phyloP scores from a whole-genome alignment of 2,329 filamentous ascomycete species.

The Alternaria gansuensis region DNA sequence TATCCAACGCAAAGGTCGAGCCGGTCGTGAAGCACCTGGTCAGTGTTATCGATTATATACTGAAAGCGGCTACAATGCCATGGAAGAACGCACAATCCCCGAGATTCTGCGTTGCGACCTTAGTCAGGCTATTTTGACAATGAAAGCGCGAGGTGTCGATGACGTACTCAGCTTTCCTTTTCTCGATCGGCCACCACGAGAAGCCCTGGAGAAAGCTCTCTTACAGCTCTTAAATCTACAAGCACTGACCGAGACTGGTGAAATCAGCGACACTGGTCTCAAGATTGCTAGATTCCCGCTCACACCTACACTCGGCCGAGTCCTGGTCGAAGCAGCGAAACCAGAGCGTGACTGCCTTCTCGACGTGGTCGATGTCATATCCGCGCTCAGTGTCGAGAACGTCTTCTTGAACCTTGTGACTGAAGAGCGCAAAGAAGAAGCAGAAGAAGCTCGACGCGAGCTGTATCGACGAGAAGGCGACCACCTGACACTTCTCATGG shows the following conservation, averaged over 20 bases:
- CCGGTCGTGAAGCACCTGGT: slow-evolving; percentile 88
- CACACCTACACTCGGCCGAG: slow-evolving; percentile 79
- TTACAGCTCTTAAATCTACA: slow-evolving; percentile 81
- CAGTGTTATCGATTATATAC: slow-evolving; percentile 93
- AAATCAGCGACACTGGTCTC: slow-evolving; percentile 75
- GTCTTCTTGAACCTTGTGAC: slow-evolving; percentile 68
- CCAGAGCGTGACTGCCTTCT: slow-evolving; percentile 76
- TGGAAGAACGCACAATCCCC: slow-evolving; percentile 79
- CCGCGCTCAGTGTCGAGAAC: slow-evolving; percentile 70
- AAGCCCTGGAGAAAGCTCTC: slow-evolving; percentile 82
- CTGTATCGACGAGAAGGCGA: slow-evolving; percentile 69
- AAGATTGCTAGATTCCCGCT: slow-evolving; percentile 86
- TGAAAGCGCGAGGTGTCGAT: slow-evolving; percentile 89
- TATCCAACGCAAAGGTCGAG: slow-evolving; percentile 88
- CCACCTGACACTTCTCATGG: slow-evolving; percentile 69
- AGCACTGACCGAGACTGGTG: slow-evolving; percentile 75
- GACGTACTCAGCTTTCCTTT: slow-evolving; percentile 85
- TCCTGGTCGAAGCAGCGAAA: slow-evolving; percentile 79
- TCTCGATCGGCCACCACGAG: slow-evolving; percentile 79
- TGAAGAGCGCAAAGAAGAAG: slow-evolving; percentile 68
- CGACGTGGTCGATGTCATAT: slow-evolving; percentile 85
- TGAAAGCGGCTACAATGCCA: slow-evolving; percentile 72
- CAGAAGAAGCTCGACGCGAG: slow-evolving; percentile 63
- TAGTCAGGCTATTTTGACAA: slow-evolving; percentile 83
- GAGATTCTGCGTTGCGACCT: slow-evolving; percentile 93